Percentiles rank a stretch among this genome's conserved stretches.
Evolutionary conservation across 305 asterid genomes (phyloP).

Genomic region (Nicotiana rustica): DNA sequence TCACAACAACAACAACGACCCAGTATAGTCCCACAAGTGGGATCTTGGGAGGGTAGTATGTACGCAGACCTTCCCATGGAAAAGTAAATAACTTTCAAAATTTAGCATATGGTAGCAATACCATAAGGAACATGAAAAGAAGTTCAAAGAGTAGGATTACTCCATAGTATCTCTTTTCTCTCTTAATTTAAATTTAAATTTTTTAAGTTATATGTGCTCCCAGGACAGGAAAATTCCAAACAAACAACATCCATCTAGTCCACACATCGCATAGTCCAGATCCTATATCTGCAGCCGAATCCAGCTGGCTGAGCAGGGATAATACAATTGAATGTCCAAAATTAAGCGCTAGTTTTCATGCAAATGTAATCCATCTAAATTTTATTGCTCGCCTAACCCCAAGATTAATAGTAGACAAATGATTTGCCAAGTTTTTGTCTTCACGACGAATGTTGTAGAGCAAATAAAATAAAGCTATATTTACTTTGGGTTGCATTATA

Average conservation of each 20-base stretch:
- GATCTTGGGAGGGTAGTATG: no score
- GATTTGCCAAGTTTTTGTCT: neutral
- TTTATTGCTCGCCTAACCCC: constrained; percentile 16
- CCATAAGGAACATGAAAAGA: neutral
- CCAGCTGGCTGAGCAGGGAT: constrained; percentile 15
- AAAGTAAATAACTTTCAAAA: neutral
- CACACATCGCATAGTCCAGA: neutral
- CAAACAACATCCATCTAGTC: neutral
- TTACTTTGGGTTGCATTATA: constrained; percentile 2
- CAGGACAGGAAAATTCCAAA: neutral
- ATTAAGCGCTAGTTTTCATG: neutral
- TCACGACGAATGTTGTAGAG: neutral
- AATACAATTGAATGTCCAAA: neutral
- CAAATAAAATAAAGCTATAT: neutral
- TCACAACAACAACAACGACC: neutral
- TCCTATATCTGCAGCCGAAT: neutral
- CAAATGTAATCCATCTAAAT: neutral
- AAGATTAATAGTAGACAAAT: neutral
- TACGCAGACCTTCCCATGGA: neutral
- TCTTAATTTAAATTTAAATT: neutral
- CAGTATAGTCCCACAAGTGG: no score
- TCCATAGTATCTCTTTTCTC: neutral
- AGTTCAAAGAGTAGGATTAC: constrained; percentile 6
- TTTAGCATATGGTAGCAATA: constrained; percentile 4
- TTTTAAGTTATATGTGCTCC: neutral